phyloP scores from a whole-genome alignment of 2,329 filamentous ascomycete genomes.

The Apiospora malaysiana region DNA sequence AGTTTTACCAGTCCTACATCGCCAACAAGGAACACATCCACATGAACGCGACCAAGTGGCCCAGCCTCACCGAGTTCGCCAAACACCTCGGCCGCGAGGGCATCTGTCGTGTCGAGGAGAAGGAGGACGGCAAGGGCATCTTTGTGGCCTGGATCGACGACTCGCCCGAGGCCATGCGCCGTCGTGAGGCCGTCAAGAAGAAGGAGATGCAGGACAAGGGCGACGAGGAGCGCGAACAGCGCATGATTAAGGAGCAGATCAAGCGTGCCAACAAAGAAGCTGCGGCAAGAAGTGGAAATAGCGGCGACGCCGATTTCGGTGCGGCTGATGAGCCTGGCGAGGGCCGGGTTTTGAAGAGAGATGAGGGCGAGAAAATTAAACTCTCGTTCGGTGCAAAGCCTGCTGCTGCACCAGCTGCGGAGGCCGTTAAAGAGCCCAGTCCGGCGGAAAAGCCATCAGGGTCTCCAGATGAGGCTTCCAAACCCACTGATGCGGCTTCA shows the following conservation, averaged over 20 bases:
- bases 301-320: conserved; percentile 39
- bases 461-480: conserved; percentile 11
- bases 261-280: conserved; percentile 69
- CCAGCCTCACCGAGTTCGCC: conserved; percentile 85
- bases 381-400: conserved; percentile 66
- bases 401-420: conserved; percentile 28
- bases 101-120: conserved; percentile 89
- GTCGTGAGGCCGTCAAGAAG: conserved; percentile 80
- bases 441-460: conserved; percentile 28
- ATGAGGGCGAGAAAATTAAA: conserved; percentile 78
- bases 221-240: conserved; percentile 88
- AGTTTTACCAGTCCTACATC: conserved; percentile 96
- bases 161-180: conserved; percentile 80
- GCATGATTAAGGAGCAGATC: conserved; percentile 83
- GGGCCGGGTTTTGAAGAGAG: conserved; percentile 58
- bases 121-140: conserved; percentile 71
- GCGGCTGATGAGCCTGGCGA: conserved; percentile 47
- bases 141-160: conserved; percentile 92
- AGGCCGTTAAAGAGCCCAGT: conserved; percentile 27
- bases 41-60: conserved; percentile 93
- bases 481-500: conserved; percentile 26
- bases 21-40: conserved; percentile 86
- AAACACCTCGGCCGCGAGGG: conserved; percentile 87
- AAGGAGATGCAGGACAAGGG: conserved; percentile 89
- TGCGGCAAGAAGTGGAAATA: conserved; percentile 48